Base-by-base conservation (phyloP, 2,329 filamentous ascomycete genomes). In the Cladosporium sp. region DNA sequence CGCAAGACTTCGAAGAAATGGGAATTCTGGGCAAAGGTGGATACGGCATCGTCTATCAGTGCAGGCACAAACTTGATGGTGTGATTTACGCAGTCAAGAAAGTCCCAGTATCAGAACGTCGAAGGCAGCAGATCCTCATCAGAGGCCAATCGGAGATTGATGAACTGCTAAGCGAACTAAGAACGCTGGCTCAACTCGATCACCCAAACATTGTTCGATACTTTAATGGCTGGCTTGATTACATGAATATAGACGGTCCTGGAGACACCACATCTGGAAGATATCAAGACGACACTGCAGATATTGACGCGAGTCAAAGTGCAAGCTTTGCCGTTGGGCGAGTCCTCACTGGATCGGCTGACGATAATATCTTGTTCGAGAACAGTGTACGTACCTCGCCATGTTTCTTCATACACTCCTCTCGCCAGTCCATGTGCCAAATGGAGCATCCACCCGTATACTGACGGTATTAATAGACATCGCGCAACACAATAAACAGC, bases 191-290 rank as follows among this genome's bases (percentile, higher is more conserved):
- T 49, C 76, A 78, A 25, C 74, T 88, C 15, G 82, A 88, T 47
- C 86, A 89, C 69, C 78, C 78, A 5, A 87, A 88, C 66, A 81
- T 89, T 58, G 86, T 88, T 37, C 79, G 85, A 22, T 89, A 89
- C 65, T 84, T 84, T 66, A 80, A 80, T 54, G 82, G 82, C 14
- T 89, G 86, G 86, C 76, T 87, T 14, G 86, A 88, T 37, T 77
- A 65, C 65, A 63, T 67, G 22, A 63, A 64, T 49, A 22, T 50
- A 22, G 28, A 45, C 12, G 14, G 20, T 19, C 20, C 52, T 12
- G 22, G 34, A 28, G 36, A 39, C 20, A 19, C 9, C 28, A 14
- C 22, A 5, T 39, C 54, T 22, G 22, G 12, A 17, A 47, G 25
- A 12, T 30, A 47, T 17, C 43, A 47, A 3, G 50, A 60, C n/a